These are phyloP conservation scores for Begonia peltatifolia DNA, from an alignment of 306 rosid genomes.

Conservation along the genomic window DNA sequence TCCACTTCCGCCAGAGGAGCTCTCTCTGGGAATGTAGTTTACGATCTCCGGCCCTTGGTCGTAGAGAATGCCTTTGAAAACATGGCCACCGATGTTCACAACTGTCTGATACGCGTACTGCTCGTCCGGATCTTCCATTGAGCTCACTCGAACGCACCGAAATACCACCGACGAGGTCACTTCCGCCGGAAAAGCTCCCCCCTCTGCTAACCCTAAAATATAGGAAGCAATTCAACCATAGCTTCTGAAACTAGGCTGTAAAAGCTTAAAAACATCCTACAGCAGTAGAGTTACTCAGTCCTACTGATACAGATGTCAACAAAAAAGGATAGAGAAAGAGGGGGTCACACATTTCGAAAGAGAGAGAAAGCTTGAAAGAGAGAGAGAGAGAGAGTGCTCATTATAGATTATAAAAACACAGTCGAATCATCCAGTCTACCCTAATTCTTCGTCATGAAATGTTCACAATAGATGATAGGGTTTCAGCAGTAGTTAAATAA, in stretches of 20 bases:
- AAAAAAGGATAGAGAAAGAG: too few relatives aligned
- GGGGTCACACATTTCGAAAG: too few relatives aligned
- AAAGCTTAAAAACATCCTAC: neutral
- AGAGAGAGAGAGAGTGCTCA: too few relatives aligned
- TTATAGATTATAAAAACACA: too few relatives aligned
- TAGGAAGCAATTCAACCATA: too few relatives aligned
- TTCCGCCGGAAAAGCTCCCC: slow-evolving; percentile 46
- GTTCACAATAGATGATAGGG: too few relatives aligned
- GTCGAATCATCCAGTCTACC: too few relatives aligned
- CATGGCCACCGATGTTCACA: slow-evolving; percentile 83
- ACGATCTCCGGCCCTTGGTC: slow-evolving; percentile 56
- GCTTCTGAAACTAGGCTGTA: too few relatives aligned
- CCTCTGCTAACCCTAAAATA: slow-evolving; percentile 49
- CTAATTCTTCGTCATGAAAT: too few relatives aligned
- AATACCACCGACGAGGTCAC: slow-evolving; percentile 56
- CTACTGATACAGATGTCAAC: too few relatives aligned
- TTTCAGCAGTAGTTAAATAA: neutral
- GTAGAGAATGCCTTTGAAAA: slow-evolving; percentile 73
- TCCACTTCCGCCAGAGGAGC: slow-evolving; percentile 32
- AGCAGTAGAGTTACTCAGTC: neutral
- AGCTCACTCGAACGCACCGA: slow-evolving; percentile 62
- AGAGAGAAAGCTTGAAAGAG: too few relatives aligned
- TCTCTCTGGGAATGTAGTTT: slow-evolving; percentile 28
- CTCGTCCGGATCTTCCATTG: slow-evolving; percentile 57
- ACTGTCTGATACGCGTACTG: slow-evolving; percentile 91